A percentile compares a stretch with the other conserved stretches of the same genome.
Evolutionary conservation across 306 rosid species (phyloP).

Genomic region (Oemleria cerasiformis): DNA sequence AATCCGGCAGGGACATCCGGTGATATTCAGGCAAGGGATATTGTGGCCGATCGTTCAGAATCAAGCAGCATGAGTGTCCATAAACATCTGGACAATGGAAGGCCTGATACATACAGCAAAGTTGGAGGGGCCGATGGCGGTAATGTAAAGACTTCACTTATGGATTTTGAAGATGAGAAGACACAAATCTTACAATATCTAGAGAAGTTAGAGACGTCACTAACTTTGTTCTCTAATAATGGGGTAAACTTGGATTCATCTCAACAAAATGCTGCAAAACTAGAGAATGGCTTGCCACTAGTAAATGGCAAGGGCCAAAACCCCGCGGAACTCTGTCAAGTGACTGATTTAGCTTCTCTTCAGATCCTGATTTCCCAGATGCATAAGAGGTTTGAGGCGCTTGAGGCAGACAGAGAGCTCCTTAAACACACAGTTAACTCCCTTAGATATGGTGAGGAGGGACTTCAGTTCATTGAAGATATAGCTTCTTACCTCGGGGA

Average conservation of each 20-base stretch:
- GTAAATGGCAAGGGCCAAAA: constrained; percentile 26
- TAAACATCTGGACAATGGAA: constrained; percentile 29
- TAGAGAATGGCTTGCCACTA: constrained; percentile 23
- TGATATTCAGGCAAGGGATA: constrained; percentile 69
- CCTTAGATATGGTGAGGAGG: constrained; percentile 57
- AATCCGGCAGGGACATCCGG: constrained; percentile 32
- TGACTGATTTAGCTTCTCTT: constrained; percentile 37
- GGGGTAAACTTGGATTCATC: constrained; percentile 20
- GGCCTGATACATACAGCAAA: constrained; percentile 27
- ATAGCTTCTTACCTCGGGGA: constrained; percentile 68
- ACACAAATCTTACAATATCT: constrained; percentile 45
- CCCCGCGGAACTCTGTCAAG: constrained; percentile 11
- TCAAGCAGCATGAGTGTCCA: constrained; percentile 22
- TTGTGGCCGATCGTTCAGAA: constrained; percentile 58
- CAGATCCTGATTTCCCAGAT: constrained; percentile 35
- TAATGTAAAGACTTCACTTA: constrained; percentile 28
- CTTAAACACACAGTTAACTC: constrained; percentile 58
- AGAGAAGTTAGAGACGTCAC: constrained; percentile 69
- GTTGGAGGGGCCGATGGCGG: constrained; percentile 29
- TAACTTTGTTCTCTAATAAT: constrained; percentile 39
- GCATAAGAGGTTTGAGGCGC: constrained; percentile 57
- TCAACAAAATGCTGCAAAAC: constrained; percentile 25
- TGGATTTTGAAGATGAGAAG: constrained; percentile 63
- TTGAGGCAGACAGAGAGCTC: constrained; percentile 59
- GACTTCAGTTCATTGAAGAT: constrained; percentile 62